These are phyloP conservation scores for Aegle marmelos DNA, from an alignment of 345 rosid genomes.

Conservation along the genomic window DNA sequence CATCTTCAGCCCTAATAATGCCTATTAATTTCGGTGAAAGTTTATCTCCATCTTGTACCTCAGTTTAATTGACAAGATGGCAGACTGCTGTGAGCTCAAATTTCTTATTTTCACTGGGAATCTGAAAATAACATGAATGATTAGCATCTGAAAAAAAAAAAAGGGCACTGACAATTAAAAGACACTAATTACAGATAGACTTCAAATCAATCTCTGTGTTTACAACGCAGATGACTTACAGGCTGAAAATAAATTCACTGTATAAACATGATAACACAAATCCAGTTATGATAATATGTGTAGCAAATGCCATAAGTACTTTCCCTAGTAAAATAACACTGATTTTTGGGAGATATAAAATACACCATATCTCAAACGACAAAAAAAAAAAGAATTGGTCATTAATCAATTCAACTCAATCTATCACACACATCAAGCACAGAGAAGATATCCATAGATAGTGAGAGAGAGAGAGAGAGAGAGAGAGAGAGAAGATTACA, in stretches of 20 bases:
- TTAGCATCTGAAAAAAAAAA: constrained; percentile 13
- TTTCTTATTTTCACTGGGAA: constrained; percentile 17
- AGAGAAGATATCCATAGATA: not conserved
- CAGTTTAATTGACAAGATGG: constrained; percentile 5
- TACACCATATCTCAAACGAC: not conserved
- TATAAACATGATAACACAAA: not conserved
- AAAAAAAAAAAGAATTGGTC: not conserved
- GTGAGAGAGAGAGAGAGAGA: not conserved
- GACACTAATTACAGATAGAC: not conserved
- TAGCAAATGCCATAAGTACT: not conserved
- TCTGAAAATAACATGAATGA: constrained; percentile 28
- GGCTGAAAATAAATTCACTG: not conserved
- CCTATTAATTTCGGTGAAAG: constrained; percentile 11
- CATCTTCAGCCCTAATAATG: constrained; percentile 37
- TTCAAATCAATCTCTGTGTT: constrained; percentile 5
- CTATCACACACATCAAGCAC: not conserved
- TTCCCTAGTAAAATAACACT: constrained; percentile 4
- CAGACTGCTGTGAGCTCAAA: not conserved
- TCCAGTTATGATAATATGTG: not conserved
- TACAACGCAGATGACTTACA: not conserved
- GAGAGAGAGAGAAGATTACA: not conserved
- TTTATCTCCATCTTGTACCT: constrained; percentile 27
- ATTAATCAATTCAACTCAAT: not conserved
- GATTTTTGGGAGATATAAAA: not conserved
- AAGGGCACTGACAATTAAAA: constrained; percentile 1